Percentiles rank a stretch among this genome's conserved stretches.
Evolutionary conservation across 306 rosid species (phyloP).

Genomic region (Acacia melanoxylon): DNA sequence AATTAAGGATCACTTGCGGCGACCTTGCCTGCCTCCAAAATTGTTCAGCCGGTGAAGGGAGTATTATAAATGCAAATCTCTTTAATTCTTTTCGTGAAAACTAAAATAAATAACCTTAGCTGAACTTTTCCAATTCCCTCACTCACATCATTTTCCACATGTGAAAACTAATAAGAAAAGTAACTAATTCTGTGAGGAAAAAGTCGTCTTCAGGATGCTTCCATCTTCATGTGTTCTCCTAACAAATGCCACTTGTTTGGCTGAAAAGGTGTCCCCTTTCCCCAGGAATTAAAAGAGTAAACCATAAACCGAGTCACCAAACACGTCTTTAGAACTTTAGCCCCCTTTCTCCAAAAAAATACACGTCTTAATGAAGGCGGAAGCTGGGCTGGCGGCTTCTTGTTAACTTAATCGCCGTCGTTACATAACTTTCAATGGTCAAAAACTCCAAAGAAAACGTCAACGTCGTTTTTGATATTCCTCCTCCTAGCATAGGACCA

Average conservation of each 20-base stretch:
- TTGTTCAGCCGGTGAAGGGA: no score
- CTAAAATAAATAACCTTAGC: background rate
- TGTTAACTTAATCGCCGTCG: background rate
- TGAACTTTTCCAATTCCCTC: background rate
- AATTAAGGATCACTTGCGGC: no score
- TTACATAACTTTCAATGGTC: background rate
- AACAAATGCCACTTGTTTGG: background rate
- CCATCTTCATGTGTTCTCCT: background rate
- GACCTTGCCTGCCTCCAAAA: no score
- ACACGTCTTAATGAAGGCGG: background rate
- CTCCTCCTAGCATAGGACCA: background rate
- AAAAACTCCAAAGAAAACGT: background rate
- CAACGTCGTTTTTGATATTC: background rate
- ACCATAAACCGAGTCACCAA: background rate
- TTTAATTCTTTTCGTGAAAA: background rate
- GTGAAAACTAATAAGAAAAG: background rate
- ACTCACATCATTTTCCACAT: background rate
- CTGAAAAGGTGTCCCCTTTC: background rate
- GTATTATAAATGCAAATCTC: no score
- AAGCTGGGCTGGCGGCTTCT: conserved; percentile 12
- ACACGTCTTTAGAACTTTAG: background rate
- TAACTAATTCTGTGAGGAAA: background rate
- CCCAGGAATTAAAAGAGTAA: background rate
- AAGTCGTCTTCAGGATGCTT: conserved; percentile 17
- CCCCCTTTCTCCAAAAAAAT: background rate